A percentile compares a stretch with the other conserved stretches of the same genome.
Evolutionary conservation across 2,329 filamentous ascomycete genomes (phyloP).

Genomic region (Beauveria asiatica): DNA sequence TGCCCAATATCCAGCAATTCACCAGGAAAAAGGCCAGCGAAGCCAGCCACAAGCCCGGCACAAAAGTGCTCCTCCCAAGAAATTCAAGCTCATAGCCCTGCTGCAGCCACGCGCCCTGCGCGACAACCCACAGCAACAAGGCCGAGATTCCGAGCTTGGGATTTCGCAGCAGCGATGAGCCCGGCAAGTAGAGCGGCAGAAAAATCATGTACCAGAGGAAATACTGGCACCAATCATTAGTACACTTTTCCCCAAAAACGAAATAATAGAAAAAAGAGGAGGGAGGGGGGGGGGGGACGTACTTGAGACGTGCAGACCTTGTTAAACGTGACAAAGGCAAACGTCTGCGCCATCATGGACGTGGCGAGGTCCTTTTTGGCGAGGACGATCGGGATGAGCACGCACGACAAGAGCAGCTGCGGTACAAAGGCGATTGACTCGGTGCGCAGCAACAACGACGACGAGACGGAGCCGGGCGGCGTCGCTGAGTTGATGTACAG

Average conservation of each 20-base stretch:
- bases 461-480: conserved; percentile 20
- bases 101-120: conserved; percentile 69
- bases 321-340: conserved; percentile 95
- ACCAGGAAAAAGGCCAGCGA: conserved; percentile 73
- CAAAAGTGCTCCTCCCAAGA: conserved; percentile 72
- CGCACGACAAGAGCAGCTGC: conserved; percentile 70
- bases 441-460: conserved; percentile 36
- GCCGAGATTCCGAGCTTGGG: conserved; percentile 56
- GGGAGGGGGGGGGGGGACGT: conserved; percentile 22
- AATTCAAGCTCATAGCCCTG: conserved; percentile 72
- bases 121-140: conserved; percentile 62
- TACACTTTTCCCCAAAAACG: neutral
- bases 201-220: conserved; percentile 98
- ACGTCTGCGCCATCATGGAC: conserved; percentile 89
- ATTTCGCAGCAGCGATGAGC: conserved; percentile 59
- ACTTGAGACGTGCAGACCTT: conserved; percentile 98
- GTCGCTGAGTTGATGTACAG: conserved; percentile 76
- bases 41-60: conserved; percentile 71
- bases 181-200: conserved; percentile 80
- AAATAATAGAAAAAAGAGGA: no score
- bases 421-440: conserved; percentile 85
- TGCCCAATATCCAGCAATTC: conserved; percentile 79
- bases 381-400: conserved; percentile 66
- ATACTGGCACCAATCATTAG: conserved; percentile 52
- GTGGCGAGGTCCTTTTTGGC: conserved; percentile 75